A percentile compares a stretch with the other conserved stretches of the same genome.
Conservation (phyloP, 1,284 basidiomycete genomes). For the Vanrija sp. region DNA sequence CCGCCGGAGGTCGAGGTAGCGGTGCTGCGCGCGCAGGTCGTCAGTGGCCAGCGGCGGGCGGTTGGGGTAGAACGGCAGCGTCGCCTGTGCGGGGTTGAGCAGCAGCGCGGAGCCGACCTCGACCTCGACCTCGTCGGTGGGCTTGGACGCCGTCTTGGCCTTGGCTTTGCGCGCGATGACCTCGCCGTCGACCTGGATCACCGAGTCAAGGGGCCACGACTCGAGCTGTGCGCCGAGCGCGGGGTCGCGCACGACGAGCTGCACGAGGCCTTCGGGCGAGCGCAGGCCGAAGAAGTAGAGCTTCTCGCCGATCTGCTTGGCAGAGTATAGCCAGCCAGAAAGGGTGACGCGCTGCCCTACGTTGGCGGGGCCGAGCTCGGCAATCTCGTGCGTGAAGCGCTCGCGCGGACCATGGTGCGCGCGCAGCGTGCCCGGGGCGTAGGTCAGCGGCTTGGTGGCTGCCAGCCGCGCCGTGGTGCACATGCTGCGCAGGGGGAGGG, state of each 20-base stretch:
- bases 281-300: constrained; percentile 59
- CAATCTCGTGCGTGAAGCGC: constrained; percentile 60
- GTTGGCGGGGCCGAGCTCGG: constrained; percentile 56
- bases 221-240: constrained; percentile 55
- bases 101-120: constrained; percentile 65
- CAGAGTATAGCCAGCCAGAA: constrained; percentile 75
- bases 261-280: constrained; percentile 66
- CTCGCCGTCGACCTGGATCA: constrained; percentile 67
- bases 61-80: constrained; percentile 76
- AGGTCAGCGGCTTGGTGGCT: constrained; percentile 8
- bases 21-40: constrained; percentile 74
- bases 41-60: constrained; percentile 75
- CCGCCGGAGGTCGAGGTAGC: constrained; percentile 83
- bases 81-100: constrained; percentile 68
- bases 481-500: not conserved
- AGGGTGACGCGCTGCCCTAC: constrained; percentile 61
- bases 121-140: constrained; percentile 73
- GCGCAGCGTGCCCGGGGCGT: not conserved
- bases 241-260: constrained; percentile 59
- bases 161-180: constrained; percentile 63
- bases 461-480: not conserved
- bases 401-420: constrained; percentile 19
- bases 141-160: not conserved
- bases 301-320: constrained; percentile 41
- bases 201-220: constrained; percentile 66